Evolutionary conservation across 169 alveolate genomes (phyloP).

Genomic region (Cystoisospora suis): DNA sequence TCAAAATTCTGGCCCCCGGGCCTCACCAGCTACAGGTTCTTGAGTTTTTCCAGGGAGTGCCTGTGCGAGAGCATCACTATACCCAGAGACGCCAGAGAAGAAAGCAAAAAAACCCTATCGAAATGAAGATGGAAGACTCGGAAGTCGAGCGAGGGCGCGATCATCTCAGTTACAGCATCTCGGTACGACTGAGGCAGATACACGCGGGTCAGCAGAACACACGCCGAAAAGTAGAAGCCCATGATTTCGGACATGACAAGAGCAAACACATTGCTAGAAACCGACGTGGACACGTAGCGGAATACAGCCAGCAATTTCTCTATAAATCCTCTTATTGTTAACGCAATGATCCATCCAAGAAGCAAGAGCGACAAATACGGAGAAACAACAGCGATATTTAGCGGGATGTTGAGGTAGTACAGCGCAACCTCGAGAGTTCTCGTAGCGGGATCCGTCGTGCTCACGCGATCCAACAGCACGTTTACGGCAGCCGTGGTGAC

Average conservation of each 20-base stretch:
- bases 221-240: constrained; percentile 67
- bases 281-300: constrained; percentile 58
- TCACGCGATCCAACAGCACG: constrained; percentile 50
- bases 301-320: constrained; percentile 56
- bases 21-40: too few species aligned
- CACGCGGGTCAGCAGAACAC: constrained; percentile 53
- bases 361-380: constrained; percentile 59
- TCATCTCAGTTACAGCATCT: constrained; percentile 41
- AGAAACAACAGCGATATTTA: constrained; percentile 38
- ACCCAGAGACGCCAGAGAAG: constrained; percentile 38
- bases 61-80: constrained; percentile 36
- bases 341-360: constrained; percentile 58
- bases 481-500: constrained; percentile 37
- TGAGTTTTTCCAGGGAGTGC: constrained; percentile 53
- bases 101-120: constrained; percentile 53
- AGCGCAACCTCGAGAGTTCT: constrained; percentile 20
- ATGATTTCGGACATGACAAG: constrained; percentile 62
- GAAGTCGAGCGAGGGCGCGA: constrained; percentile 63
- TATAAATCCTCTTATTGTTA: constrained; percentile 58
- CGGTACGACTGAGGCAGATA: constrained; percentile 61
- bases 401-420: constrained; percentile 41
- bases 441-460: constrained; percentile 52
- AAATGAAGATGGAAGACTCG: constrained; percentile 58
- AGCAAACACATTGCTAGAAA: constrained; percentile 58
- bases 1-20: too few species aligned